phyloP scores from a whole-genome alignment of 495 filamentous ascomycete species.

The Pyrenula aspistea region DNA sequence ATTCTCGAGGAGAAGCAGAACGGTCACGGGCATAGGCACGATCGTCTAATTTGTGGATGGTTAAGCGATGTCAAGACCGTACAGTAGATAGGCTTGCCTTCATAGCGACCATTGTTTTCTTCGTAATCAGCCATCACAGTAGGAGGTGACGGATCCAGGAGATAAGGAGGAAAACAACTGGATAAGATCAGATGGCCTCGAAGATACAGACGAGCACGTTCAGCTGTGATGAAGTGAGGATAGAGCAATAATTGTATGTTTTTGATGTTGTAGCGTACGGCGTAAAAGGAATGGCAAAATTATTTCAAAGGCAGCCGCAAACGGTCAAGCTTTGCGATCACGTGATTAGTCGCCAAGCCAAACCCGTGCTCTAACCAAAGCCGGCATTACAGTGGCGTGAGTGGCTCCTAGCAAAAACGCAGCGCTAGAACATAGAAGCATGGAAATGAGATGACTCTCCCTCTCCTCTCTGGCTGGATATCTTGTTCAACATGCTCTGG shows the following conservation, averaged over 20 bases:
- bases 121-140: constrained; percentile 48
- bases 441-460: too few relatives aligned
- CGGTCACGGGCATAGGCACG: constrained; percentile 77
- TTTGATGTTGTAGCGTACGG: neutral
- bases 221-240: constrained; percentile 2
- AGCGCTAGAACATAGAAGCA: too few relatives aligned
- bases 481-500: too few relatives aligned
- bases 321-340: neutral
- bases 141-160: neutral
- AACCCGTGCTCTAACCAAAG: too few relatives aligned
- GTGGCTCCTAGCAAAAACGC: too few relatives aligned
- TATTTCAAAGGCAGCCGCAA: neutral
- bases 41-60: constrained; percentile 41
- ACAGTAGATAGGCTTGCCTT: constrained; percentile 47
- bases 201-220: too few relatives aligned
- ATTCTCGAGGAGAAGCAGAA: constrained; percentile 81
- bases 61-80: constrained; percentile 1
- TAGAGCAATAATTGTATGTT: neutral
- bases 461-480: too few relatives aligned
- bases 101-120: constrained; percentile 78
- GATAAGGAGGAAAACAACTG: neutral
- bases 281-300: neutral
- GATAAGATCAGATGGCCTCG: too few relatives aligned
- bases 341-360: neutral
- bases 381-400: too few relatives aligned